These are phyloP conservation scores for Sporothrix pallida DNA, from an alignment of 2,329 filamentous ascomycete genomes.

Conservation along the genomic window DNA sequence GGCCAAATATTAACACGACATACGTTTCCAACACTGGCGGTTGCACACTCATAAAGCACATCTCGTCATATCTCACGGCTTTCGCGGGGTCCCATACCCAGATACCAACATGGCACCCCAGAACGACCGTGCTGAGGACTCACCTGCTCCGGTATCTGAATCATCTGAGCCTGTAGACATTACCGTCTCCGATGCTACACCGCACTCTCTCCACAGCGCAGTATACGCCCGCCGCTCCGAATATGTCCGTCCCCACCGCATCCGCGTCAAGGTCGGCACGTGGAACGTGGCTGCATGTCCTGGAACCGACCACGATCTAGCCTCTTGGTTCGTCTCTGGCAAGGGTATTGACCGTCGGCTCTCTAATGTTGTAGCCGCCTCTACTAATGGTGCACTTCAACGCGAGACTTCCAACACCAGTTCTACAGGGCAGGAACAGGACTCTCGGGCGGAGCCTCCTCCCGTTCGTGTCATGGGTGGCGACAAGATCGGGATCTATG, in stretches of 20 bases:
- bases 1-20: neutral
- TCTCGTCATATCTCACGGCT: too few relatives aligned
- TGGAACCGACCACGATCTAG: constrained; percentile 85
- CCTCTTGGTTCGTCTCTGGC: constrained; percentile 83
- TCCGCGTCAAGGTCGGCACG: constrained; percentile 87
- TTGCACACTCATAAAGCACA: too few relatives aligned
- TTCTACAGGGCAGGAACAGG: constrained; percentile 41
- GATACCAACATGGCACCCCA: constrained; percentile 31
- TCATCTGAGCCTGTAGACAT: constrained; percentile 54
- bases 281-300: constrained; percentile 93
- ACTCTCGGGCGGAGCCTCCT: constrained; percentile 43
- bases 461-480: constrained; percentile 58
- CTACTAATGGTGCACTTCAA: constrained; percentile 48
- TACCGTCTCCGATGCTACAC: constrained; percentile 46
- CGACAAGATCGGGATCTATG: constrained; percentile 84
- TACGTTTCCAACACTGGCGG: too few relatives aligned
- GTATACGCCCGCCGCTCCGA: constrained; percentile 77
- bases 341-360: constrained; percentile 71
- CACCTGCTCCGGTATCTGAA: constrained; percentile 48
- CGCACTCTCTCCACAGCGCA: constrained; percentile 65
- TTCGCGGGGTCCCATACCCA: neutral
- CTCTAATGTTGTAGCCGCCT: constrained; percentile 57
- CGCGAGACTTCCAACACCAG: constrained; percentile 54
- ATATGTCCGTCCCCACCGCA: constrained; percentile 74
- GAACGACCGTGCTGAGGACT: constrained; percentile 26